Conservation (phyloP, 441 rosid species). For the Populus trichocarpa region DNA sequence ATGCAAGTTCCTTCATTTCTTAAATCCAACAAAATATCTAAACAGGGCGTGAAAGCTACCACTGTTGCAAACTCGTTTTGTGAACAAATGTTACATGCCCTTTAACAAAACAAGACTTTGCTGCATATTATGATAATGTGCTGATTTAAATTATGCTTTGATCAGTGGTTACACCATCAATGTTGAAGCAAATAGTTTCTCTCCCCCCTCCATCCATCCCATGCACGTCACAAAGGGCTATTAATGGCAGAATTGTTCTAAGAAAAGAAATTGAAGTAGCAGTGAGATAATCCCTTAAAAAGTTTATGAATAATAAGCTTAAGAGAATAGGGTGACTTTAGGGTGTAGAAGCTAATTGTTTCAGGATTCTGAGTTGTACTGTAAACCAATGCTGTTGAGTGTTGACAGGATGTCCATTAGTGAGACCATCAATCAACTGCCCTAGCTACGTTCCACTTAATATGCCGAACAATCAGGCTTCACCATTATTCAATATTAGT, state of each 20-base stretch:
- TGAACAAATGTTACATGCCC: not conserved
- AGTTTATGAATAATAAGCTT: not conserved
- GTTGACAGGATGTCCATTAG: not conserved
- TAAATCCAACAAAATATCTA: not conserved
- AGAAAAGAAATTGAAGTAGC: not conserved
- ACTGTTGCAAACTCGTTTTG: not conserved
- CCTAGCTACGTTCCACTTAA: not conserved
- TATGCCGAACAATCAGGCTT: not conserved
- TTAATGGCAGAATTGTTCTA: not conserved
- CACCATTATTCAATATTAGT: not conserved
- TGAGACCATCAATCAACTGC: not conserved
- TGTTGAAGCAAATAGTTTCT: not conserved
- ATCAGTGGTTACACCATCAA: not conserved
- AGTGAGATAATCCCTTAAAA: not conserved
- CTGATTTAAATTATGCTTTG: not conserved
- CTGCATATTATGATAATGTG: not conserved
- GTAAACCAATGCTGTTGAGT: not conserved
- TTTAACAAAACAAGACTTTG: not conserved
- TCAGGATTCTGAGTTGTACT: not conserved
- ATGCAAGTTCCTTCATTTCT: not conserved
- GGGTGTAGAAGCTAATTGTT: not conserved
- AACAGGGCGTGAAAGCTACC: not conserved
- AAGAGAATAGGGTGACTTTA: not conserved
- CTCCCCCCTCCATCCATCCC: not conserved
- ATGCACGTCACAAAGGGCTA: not conserved